These are phyloP conservation scores for Rhodotorula sp. DNA, from an alignment of 1,284 basidiomycete species.

Conservation along the genomic window DNA sequence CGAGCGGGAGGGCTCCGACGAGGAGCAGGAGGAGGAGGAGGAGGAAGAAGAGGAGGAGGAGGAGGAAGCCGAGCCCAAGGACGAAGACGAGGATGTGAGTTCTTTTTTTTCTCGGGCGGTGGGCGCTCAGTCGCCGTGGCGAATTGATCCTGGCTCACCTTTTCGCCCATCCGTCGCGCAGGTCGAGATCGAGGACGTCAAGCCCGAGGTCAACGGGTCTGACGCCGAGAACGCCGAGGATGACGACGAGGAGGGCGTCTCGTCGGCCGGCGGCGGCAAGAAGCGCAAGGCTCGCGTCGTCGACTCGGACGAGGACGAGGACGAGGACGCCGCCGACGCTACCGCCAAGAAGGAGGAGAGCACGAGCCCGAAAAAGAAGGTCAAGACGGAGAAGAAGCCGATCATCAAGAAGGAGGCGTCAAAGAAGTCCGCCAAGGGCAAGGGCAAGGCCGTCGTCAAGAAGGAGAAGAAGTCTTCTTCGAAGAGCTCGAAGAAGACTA, in stretches of 20 bases:
- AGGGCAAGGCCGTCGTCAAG: conserved; percentile 30
- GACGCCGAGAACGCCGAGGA: conserved; percentile 22
- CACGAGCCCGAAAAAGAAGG: conserved; percentile 31
- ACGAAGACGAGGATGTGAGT: conserved; percentile 44
- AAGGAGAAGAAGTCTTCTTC: conserved; percentile 22
- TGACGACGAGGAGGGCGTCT: conserved; percentile 46
- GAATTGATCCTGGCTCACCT: too few species aligned
- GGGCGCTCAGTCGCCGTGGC: background rate
- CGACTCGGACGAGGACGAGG: conserved; percentile 43
- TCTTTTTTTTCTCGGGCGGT: too few species aligned
- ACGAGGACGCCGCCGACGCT: conserved; percentile 40
- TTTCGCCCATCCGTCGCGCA: background rate
- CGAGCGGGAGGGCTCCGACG: conserved; percentile 19
- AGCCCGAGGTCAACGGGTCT: conserved; percentile 45
- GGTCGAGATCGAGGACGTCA: conserved; percentile 47
- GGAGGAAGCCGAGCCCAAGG: conserved; percentile 52
- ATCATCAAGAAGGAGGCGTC: conserved; percentile 13
- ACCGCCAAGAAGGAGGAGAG: conserved; percentile 21
- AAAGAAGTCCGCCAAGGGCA: conserved; percentile 21
- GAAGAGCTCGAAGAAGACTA: conserved; percentile 63
- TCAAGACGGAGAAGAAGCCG: conserved; percentile 36
- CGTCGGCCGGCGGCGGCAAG: conserved; percentile 12
- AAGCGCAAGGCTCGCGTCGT: conserved; percentile 19
- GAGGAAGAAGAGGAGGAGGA: conserved; percentile 47
- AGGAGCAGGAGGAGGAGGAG: conserved; percentile 33